Evolutionary conservation across 257 asterid genomes (phyloP).

Genomic region (Solanum chmielewskii): DNA sequence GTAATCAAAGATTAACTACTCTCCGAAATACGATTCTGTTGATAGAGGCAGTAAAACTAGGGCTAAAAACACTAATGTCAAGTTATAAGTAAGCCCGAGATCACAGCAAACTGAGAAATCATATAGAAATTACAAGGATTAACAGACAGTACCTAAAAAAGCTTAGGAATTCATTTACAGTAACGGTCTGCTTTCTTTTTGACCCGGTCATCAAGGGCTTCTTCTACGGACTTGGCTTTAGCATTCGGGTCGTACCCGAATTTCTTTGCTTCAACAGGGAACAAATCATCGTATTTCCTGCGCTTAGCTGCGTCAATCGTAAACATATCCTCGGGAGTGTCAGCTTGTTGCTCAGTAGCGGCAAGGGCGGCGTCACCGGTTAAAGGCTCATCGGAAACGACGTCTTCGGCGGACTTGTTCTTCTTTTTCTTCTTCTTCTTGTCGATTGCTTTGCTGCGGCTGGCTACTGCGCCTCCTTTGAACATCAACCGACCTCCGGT

Average conservation of each 20-base stretch:
- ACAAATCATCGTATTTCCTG: slow-evolving; percentile 89
- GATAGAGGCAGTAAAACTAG: not conserved
- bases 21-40: not conserved
- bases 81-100: not conserved
- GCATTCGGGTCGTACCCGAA: slow-evolving; percentile 77
- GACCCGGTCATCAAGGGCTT: slow-evolving; percentile 90
- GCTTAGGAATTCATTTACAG: slow-evolving; percentile 41
- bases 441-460: slow-evolving; percentile 63
- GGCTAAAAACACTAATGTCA: not conserved
- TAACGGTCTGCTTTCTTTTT: slow-evolving; percentile 97
- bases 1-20: not conserved
- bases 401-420: slow-evolving; percentile 15
- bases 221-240: slow-evolving; percentile 59
- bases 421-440: slow-evolving; percentile 69
- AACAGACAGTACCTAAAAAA: not conserved
- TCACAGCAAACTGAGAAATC: not conserved
- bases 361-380: slow-evolving; percentile 29
- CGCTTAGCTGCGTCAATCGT: slow-evolving; percentile 94
- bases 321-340: slow-evolving; percentile 41
- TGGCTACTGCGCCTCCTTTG: slow-evolving; percentile 88
- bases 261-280: slow-evolving; percentile 77
- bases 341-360: slow-evolving; percentile 15
- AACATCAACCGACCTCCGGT: slow-evolving; percentile 73
- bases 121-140: not conserved
- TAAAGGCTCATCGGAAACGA: slow-evolving; percentile 10